Conservation (phyloP, 148 eudicot species). For the Fagopyrum esculentum region DNA sequence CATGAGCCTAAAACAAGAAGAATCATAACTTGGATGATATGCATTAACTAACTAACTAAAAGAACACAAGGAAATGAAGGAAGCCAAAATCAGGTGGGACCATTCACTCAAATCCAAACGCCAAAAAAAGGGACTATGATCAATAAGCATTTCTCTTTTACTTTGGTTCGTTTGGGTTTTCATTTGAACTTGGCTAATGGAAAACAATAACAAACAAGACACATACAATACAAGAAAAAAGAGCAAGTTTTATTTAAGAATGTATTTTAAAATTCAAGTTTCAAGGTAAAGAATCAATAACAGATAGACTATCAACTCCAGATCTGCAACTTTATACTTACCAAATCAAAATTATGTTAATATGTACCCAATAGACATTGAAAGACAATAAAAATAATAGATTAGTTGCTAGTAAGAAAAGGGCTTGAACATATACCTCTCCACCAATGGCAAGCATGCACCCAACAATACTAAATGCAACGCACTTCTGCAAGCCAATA, state of each 20-base stretch:
- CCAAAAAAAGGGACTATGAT: too few relatives aligned
- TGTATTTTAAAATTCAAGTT: background rate
- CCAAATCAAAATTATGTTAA: background rate
- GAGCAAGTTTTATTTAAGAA: background rate
- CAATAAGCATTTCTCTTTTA: too few relatives aligned
- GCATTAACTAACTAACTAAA: too few relatives aligned
- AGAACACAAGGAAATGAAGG: too few relatives aligned
- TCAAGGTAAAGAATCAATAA: background rate
- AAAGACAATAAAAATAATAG: background rate
- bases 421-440: conserved; percentile 37
- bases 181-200: background rate
- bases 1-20: too few relatives aligned
- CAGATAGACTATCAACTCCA: background rate
- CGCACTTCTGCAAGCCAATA: conserved; percentile 66
- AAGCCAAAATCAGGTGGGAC: too few relatives aligned
- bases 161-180: too few relatives aligned
- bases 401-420: background rate
- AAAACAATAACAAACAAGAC: conserved; percentile 6
- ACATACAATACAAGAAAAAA: background rate
- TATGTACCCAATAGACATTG: background rate
- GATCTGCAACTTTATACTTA: background rate
- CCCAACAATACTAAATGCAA: conserved; percentile 84
- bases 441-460: conserved; percentile 84
- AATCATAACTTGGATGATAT: too few relatives aligned
- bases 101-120: too few relatives aligned